Base-by-base conservation (phyloP, 1,284 basidiomycete species). In the Pseudozyma pruni region DNA sequence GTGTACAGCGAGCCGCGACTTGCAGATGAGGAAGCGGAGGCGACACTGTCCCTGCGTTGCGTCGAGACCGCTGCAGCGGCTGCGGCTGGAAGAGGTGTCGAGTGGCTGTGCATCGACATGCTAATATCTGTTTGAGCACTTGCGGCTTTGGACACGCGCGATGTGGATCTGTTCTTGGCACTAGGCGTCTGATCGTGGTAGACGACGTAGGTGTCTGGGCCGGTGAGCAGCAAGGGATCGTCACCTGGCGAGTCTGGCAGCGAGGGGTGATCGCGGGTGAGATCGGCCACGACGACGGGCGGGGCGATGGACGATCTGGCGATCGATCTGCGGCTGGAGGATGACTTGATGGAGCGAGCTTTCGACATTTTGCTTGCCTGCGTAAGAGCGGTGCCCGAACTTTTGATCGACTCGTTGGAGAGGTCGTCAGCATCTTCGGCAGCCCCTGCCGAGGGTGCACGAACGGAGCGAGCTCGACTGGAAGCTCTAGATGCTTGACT, bases 161-260 rank as follows among this genome's bases (percentile, higher is more conserved):
- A 22, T 0, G 39, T 35, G 27, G 51, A 43, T 27, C 56, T 52
- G 22, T 53, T 37, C 29, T 45, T 66, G 9, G 50, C 55, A 27
- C 50, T 51, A 1, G 56, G 62, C 5, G 62, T 66, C 42, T 50
- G 45, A n/a, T 66, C 31, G 39, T 66, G 62, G 16, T 66, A 66
- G 42, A 62, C 41, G 11, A 51, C 42, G 22, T 52, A 59, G 4
- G 52, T 59, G 43, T 72, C 49, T 9, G 69, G 69, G 16, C 62
- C 69, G 6, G 45, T 59, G 16, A 74, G 45, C 27, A 74, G 54
- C 22, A 74, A 44, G 8, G 72, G 72, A 34, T 74, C 72, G 38
- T 74, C 72, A 8, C 68, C 54, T 4, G 72, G 72, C 33, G 62
- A 67, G 29, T 67, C 72, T 16, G 72, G 72, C 33, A 59, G 48